Evolutionary conservation across 2,329 filamentous ascomycete genomes (phyloP), one percentile per base, ranked within the genome.

Genomic region (Aspergillus sp.): DNA sequence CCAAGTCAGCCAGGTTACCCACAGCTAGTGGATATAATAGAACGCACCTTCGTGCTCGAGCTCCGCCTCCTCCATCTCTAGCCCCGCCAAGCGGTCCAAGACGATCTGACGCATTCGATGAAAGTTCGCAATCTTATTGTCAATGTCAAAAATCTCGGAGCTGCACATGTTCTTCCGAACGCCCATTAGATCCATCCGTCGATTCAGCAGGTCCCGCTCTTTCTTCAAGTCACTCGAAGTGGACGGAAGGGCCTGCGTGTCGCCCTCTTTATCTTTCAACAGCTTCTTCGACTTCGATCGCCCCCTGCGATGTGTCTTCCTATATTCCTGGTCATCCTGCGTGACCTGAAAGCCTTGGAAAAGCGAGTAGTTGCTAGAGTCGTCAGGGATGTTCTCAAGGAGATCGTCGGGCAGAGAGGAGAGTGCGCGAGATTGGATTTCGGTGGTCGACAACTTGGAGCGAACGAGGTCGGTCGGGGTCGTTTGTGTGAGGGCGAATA

Each of bases 111-210:
- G 88, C 91, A 98, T 97, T 61, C 87, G 91, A 66, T 91, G 89
- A 55, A 99, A 80, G 73, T 98, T 98, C 60, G 91, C 86, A 62
- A 99, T 93, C 76, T 98, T 99, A 77, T 90, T 93, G 77, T 99
- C 95, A 60, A 99, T 96, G 70, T 99, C 95, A 59, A 87, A 87
- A 58, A 99, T 98, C 75, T 99, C 95, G 62, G 91, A 90, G 68
- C 91, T 95, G 66, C 93, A 93, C 93, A 99, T 97, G 70, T 95
- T 96, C 76, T 99, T 99, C 59, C 95, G 86, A 61, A 98, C 87
- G 3, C 89, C 85, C 78, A 98, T 87, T 85, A 97, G 90, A 70
- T 98, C 92, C 65, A 99, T 81, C 64, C 91, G 86, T 73, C 96
- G 92, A 78, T 89, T 88, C 78, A 97, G 83, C 54, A 84, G 81